These are phyloP conservation scores for Pontederia crassipes DNA, from an alignment of 176 grass and related monocot genomes.

Conservation along the genomic window DNA sequence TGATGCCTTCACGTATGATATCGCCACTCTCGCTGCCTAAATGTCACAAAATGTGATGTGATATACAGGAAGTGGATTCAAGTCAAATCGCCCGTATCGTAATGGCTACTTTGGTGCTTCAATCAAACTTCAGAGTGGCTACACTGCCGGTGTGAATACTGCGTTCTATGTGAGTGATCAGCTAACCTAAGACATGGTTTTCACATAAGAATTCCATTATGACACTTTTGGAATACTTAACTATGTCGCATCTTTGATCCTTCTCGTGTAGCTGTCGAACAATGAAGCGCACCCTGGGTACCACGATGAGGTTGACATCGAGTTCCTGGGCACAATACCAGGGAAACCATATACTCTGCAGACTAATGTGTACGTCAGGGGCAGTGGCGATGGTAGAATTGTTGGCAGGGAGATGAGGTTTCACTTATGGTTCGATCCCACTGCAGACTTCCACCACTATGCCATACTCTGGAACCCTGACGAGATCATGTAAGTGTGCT, in stretches of 20 bases:
- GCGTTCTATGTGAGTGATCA: background rate
- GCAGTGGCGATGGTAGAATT: background rate
- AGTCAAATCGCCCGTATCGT: slow-evolving; percentile 1
- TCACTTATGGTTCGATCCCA: slow-evolving; percentile 1
- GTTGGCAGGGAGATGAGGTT: slow-evolving; percentile 5
- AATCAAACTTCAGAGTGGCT: slow-evolving; percentile 5
- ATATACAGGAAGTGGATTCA: slow-evolving; percentile 3
- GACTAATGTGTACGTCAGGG: slow-evolving; percentile 3
- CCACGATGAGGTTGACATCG: slow-evolving; percentile 6
- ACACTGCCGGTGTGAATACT: slow-evolving; percentile 2
- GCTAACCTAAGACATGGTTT: no score
- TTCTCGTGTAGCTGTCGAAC: background rate
- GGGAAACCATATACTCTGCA: slow-evolving; percentile 3
- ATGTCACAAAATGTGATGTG: background rate
- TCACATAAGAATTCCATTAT: no score
- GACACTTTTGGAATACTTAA: no score
- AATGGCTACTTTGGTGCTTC: slow-evolving; percentile 9
- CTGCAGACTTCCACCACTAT: slow-evolving; percentile 1
- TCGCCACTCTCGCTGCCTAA: background rate
- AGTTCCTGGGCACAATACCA: background rate
- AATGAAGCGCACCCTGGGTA: slow-evolving; percentile 1
- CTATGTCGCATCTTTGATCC: no score
- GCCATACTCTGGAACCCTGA: slow-evolving; percentile 5
- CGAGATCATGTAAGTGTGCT: slow-evolving; percentile 4
- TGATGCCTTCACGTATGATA: background rate